These are phyloP conservation scores for Fraxinus xanthoxyloides DNA, from an alignment of 305 asterid genomes.

Conservation along the genomic window DNA sequence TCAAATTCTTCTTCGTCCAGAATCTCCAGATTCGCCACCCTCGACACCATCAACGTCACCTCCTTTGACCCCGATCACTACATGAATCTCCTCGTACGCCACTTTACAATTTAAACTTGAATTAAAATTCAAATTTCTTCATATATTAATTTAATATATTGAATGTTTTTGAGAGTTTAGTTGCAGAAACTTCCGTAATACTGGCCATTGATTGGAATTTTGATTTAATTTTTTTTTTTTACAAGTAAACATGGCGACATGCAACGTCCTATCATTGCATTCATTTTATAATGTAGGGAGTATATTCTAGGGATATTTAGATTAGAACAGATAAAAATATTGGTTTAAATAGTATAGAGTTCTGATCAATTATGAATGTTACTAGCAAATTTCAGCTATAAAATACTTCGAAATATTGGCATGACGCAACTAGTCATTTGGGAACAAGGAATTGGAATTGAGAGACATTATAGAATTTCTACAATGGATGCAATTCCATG, in stretches of 20 bases:
- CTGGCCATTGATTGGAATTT: background rate
- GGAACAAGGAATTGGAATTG: background rate
- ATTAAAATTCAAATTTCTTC: background rate
- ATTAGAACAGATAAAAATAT: background rate
- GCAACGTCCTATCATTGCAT: background rate
- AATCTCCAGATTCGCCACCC: constrained; percentile 81
- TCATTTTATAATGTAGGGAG: background rate
- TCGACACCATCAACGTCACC: constrained; percentile 51
- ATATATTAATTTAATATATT: background rate
- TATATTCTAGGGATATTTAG: background rate
- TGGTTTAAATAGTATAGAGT: background rate
- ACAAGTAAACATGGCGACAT: background rate
- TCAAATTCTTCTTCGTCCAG: constrained; percentile 47
- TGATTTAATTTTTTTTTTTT: background rate
- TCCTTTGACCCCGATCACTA: constrained; percentile 57
- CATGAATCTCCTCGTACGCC: constrained; percentile 75
- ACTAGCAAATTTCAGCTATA: background rate
- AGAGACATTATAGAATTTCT: background rate
- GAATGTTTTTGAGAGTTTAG: background rate
- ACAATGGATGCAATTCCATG: background rate
- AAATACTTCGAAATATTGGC: background rate
- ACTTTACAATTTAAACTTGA: background rate
- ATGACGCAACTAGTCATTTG: background rate
- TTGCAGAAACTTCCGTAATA: background rate
- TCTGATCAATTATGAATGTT: background rate